Base-by-base conservation (phyloP, 495 filamentous ascomycete species). In the Tuber calosporum region DNA sequence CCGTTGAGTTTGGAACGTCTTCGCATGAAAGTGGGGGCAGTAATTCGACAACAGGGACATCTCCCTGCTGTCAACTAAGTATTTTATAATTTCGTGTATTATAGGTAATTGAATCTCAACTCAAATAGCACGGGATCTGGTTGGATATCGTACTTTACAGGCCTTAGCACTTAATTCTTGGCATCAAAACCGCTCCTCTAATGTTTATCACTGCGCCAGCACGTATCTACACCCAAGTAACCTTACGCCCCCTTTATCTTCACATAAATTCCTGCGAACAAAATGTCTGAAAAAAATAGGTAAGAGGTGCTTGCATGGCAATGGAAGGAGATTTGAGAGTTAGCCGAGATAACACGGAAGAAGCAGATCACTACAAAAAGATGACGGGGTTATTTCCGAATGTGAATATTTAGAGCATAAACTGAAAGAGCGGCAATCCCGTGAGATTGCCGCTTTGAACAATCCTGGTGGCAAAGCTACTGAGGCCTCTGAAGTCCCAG, bases 351-450 rank as follows among this genome's bases (percentile, higher is more conserved):
- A 75, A 97, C 92, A 9, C 93, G 92, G 84, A 97, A 97, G 85
- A 97, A 97, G 85, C 97, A 97, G 84, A 87, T 89, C 71, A 93
- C 95, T 38, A 95, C 91, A n/a, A n/a, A 48, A 99, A 97, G 84
- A 98, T 97, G 87, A 97, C 93, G 90, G 90, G 58, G 86, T 98
- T 77, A 93, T 91, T 79, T 89, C 93, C 75, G 91, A 96, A 83
- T 95, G 93, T 82, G 90, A 89, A 40, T 84, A 86, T 72, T 86
- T 94, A 72, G 92, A 94, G 82, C 82, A 84, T 30, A 85, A 90
- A 42, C 82, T 94, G n/a, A 87, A 86, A 68, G 88, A 90, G 72
- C 83, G 83, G 67, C 93, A 96, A 2, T 85, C 86, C 41, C 82
- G 81, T 1, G 94, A 98, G 79, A 79, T 92, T 2, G 85, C 87